Evolutionary conservation across 2,329 filamentous ascomycete genomes (phyloP).

Genomic region (Neofusicoccum kwambonambiense): DNA sequence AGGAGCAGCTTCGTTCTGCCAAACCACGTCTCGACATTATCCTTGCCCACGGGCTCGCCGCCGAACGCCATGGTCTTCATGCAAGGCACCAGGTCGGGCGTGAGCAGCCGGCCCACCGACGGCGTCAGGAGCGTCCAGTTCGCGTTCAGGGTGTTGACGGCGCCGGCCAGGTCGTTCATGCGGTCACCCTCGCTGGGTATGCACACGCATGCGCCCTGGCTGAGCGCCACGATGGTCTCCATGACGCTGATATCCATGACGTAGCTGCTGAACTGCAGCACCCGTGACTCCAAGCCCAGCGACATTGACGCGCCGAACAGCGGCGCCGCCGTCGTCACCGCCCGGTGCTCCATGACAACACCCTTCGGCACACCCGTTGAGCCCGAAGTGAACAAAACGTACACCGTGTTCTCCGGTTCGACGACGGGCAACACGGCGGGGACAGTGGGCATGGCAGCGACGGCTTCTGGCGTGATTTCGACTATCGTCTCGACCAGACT

Average conservation of each 20-base stretch:
- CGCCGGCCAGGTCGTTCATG: constrained; percentile 51
- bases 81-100: constrained; percentile 44
- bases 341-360: constrained; percentile 33
- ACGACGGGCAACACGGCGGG: too few relatives aligned
- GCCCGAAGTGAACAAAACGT: constrained; percentile 28
- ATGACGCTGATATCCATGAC: constrained; percentile 55
- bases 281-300: constrained; percentile 20
- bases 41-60: constrained; percentile 40
- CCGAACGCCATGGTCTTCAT: constrained; percentile 45
- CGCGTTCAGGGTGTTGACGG: constrained; percentile 52
- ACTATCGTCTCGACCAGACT: background rate
- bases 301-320: background rate
- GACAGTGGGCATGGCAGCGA: background rate
- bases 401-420: constrained; percentile 19
- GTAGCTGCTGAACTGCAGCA: constrained; percentile 55
- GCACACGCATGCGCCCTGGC: constrained; percentile 59
- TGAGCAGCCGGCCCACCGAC: constrained; percentile 53
- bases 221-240: constrained; percentile 56
- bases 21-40: background rate
- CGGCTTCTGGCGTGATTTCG: background rate
- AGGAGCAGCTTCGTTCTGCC: background rate
- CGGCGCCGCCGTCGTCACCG: too few relatives aligned
- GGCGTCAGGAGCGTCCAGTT: constrained; percentile 59
- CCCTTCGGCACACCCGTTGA: constrained; percentile 35
- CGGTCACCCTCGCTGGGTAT: constrained; percentile 54